Conservation (phyloP, 768 basidiomycete genomes). For the Tricholoma furcatifolium region DNA sequence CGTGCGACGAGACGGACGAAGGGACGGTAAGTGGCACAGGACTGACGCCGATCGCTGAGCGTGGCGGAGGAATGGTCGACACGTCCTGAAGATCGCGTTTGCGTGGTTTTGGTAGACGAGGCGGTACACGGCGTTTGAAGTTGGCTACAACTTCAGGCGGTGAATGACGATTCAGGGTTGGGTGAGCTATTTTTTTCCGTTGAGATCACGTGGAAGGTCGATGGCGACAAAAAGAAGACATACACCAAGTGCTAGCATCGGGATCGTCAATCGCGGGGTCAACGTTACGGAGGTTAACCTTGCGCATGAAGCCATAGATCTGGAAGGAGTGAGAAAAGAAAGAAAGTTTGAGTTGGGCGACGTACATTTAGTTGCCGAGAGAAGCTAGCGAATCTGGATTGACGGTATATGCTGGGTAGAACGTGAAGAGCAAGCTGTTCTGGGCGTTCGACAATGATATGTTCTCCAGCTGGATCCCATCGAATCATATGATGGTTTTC, state of each 20-base stretch:
- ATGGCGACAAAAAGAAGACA: conserved; percentile 31
- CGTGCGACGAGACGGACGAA: conserved; percentile 40
- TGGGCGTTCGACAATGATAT: conserved; percentile 93
- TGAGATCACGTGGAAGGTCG: conserved; percentile 2
- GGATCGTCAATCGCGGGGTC: conserved; percentile 95
- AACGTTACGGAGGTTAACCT: conserved; percentile 93
- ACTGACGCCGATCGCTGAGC: conserved; percentile 73
- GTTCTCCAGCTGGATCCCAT: conserved; percentile 91
- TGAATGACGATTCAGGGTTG: conserved; percentile 88
- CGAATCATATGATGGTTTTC: conserved; percentile 98
- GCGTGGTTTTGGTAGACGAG: conserved; percentile 84
- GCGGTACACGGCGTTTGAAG: conserved; percentile 94
- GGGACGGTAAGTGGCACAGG: conserved; percentile 66
- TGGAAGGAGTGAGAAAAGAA: conserved; percentile 31
- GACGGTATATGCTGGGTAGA: conserved; percentile 90
- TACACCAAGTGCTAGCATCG: conserved; percentile 97
- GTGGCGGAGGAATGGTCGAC: conserved; percentile 71
- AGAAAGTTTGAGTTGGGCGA: conserved; percentile 28
- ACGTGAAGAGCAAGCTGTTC: conserved; percentile 93
- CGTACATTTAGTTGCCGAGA: conserved; percentile 94
- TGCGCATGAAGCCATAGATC: conserved; percentile 99
- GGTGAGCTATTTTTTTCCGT: conserved; percentile 61
- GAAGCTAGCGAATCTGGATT: conserved; percentile 96
- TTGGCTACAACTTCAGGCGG: conserved; percentile 88
- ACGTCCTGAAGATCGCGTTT: conserved; percentile 75